Base-by-base conservation (phyloP, 768 basidiomycete species). In the Termitomyces sp. region DNA sequence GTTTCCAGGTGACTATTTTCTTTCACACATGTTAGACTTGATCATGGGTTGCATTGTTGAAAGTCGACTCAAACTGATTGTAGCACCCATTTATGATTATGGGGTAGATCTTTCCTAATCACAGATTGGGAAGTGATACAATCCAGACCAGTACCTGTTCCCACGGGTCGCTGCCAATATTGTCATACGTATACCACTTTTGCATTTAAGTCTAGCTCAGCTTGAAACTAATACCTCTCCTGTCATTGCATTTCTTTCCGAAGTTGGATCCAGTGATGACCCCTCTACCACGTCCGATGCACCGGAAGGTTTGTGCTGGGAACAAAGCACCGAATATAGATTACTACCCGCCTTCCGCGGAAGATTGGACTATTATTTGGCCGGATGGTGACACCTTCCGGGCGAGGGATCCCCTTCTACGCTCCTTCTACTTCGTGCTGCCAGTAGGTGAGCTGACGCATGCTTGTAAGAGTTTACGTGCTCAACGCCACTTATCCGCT, bases 331-430 rank as follows among this genome's bases (percentile, higher is more conserved):
- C 69, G 66, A 72, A 72, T 73, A 70, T 74, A 73, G 75, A 66
- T 66, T 68, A 58, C 63, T 62, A 59, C 68, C 78, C 78, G 77
- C 70, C 75, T 75, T 72, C 73, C 76, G 73, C 77, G 78, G 78
- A 76, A 70, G 73, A 76, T 75, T 78, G 75, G 65, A 66, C 71
- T 74, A 69, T 63, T n/a, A 57, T 68, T 67, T 68, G 67, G 69
- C 70, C 66, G 63, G 48, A 63, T 62, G 60, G 63, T 66, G 67
- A 71, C 69, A 70, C 18, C 70, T 66, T 70, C 73, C 69, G 69
- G 70, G 65, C 67, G 66, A 54, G 66, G 69, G 69, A 65, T 67
- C 58, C 56, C 56, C 69, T 68, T 65, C 62, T 60, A 48, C 63
- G 59, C 48, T 68, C 66, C 66, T 68, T 67, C 66, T 61, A 61